Conservation (phyloP, 2,329 filamentous ascomycete genomes). For the Fusarium sp. region DNA sequence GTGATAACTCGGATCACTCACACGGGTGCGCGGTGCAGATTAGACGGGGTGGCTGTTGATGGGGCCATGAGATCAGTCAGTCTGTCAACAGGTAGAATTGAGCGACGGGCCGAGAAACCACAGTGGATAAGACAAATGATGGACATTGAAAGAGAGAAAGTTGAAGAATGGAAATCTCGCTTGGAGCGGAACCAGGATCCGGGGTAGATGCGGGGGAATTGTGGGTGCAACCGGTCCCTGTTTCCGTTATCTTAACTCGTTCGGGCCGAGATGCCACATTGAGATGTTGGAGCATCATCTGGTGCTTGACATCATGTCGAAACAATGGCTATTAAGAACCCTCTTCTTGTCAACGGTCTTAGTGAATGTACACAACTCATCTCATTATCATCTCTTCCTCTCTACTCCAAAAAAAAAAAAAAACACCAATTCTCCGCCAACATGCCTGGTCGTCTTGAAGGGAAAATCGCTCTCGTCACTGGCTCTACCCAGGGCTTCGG, state of each 20-base stretch:
- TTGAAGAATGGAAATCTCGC: constrained; percentile 2
- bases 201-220: background rate
- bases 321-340: background rate
- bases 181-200: constrained; percentile 1
- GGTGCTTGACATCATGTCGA: background rate
- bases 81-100: background rate
- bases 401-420: background rate
- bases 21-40: constrained; percentile 37
- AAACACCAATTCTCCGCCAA: background rate
- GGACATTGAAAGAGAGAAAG: background rate
- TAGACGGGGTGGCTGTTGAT: constrained; percentile 36
- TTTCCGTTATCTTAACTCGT: background rate
- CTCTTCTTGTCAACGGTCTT: background rate
- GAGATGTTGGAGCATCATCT: background rate
- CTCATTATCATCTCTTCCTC: no score
- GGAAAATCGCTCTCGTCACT: constrained; percentile 28
- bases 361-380: background rate
- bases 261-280: background rate
- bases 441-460: constrained; percentile 34
- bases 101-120: background rate
- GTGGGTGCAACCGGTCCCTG: background rate
- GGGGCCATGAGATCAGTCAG: constrained; percentile 31
- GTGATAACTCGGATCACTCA: constrained; percentile 12
- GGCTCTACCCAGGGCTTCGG: constrained; percentile 32
- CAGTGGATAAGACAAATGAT: background rate